Conservation (phyloP, 257 asterid genomes). For the Anisodus acutangulus region DNA sequence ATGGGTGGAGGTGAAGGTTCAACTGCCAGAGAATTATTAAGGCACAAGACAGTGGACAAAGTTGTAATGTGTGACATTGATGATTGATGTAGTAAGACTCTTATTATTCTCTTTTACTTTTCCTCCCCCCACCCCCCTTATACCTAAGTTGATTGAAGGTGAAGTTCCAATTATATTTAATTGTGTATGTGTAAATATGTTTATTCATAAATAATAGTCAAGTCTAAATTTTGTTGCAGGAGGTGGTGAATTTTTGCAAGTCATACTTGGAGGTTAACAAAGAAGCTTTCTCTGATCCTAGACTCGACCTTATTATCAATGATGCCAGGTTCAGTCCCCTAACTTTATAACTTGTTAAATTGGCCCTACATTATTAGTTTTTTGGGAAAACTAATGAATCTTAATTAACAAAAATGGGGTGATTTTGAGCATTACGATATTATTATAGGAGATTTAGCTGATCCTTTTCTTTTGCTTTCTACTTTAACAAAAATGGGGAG, state of each 20-base stretch:
- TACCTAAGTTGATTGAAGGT: neutral
- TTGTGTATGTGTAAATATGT: no score
- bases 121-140: neutral
- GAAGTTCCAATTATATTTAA: no score
- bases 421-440: constrained; percentile 60
- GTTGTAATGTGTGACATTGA: constrained; percentile 97
- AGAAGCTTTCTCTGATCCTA: constrained; percentile 76
- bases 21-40: constrained; percentile 83
- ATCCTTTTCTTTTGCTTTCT: constrained; percentile 46
- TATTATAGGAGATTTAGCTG: constrained; percentile 91
- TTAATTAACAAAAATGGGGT: neutral
- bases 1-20: constrained; percentile 99
- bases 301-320: constrained; percentile 76
- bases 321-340: constrained; percentile 70
- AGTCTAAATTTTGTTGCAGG: constrained; percentile 37
- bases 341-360: neutral
- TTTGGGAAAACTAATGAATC: neutral
- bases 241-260: constrained; percentile 90
- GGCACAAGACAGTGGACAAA: constrained; percentile 76
- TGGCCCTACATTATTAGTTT: neutral
- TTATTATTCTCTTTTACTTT: neutral
- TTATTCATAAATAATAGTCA: no score
- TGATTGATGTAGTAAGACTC: constrained; percentile 75
- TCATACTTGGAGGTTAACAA: constrained; percentile 73
- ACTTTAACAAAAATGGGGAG: neutral